Evolutionary conservation across 805 yeast genomes (phyloP).

Genomic region (Metschnikowia picachoensis): DNA sequence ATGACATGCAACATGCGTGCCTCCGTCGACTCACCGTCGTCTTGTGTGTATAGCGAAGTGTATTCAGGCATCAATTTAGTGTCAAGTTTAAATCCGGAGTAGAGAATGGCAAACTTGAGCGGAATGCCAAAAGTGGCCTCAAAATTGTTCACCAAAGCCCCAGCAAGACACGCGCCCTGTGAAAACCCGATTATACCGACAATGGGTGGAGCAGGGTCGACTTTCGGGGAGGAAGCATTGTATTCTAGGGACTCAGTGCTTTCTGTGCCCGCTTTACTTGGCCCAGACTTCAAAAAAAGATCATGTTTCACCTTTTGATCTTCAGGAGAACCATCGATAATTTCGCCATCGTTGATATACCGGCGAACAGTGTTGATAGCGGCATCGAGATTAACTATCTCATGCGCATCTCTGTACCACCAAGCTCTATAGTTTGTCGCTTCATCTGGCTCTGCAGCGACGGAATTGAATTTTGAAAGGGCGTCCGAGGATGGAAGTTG

Average conservation of each 20-base stretch:
- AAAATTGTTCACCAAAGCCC: conserved; percentile 60
- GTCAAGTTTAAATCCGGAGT: conserved; percentile 56
- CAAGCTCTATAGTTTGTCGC: conserved; percentile 55
- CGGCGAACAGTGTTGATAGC: conserved; percentile 47
- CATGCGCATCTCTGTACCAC: conserved; percentile 63
- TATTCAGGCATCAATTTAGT: conserved; percentile 26
- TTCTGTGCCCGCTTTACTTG: neutral
- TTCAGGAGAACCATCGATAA: conserved; percentile 26
- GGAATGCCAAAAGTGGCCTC: conserved; percentile 45
- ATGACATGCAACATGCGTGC: conserved; percentile 60
- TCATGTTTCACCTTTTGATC: conserved; percentile 19
- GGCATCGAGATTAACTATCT: conserved; percentile 41
- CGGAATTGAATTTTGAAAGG: conserved; percentile 46
- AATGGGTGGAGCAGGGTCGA: conserved; percentile 46
- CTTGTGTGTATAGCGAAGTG: conserved; percentile 20
- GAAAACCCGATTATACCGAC: conserved; percentile 89
- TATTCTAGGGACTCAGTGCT: too few species aligned
- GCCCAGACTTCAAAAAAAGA: neutral
- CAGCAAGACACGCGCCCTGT: conserved; percentile 90
- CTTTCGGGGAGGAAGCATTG: too few species aligned
- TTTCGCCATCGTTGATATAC: conserved; percentile 56
- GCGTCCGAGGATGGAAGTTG: conserved; percentile 73
- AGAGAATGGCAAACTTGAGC: conserved; percentile 69
- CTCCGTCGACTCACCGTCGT: conserved; percentile 15
- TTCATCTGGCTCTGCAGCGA: conserved; percentile 28